A percentile compares a stretch with the other conserved stretches of the same genome.
Conservation (phyloP, 225 moss, liverwort and hornwort species). For the Pseudoscleropodium purum region DNA sequence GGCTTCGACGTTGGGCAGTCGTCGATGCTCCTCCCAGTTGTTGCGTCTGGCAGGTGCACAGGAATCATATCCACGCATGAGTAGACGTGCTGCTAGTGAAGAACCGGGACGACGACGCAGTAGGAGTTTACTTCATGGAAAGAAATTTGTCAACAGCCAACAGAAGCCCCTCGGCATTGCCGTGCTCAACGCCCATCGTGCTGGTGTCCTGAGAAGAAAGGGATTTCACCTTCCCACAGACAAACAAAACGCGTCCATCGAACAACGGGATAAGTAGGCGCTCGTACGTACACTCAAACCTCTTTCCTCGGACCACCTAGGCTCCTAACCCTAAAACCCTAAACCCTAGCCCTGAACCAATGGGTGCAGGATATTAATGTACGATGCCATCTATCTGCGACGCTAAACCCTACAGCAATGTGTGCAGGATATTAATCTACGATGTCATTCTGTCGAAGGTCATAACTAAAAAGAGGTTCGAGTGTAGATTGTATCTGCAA, state of each 20-base stretch:
- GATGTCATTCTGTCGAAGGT: neutral
- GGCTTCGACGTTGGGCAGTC: slow-evolving; percentile 23
- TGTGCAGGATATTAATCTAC: neutral
- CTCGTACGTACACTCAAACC: neutral
- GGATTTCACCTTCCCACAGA: slow-evolving; percentile 37
- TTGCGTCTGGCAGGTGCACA: slow-evolving; percentile 25
- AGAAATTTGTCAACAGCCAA: slow-evolving; percentile 65
- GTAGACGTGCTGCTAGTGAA: neutral
- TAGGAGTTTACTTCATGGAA: slow-evolving; percentile 20
- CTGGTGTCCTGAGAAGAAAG: slow-evolving; percentile 40
- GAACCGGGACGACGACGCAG: neutral
- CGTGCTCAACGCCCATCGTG: slow-evolving; percentile 28
- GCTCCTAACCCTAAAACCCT: neutral
- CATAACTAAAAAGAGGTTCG: neutral
- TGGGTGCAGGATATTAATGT: neutral
- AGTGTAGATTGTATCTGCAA: neutral
- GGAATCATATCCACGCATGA: slow-evolving; percentile 19
- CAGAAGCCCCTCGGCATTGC: slow-evolving; percentile 45
- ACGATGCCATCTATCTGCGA: neutral
- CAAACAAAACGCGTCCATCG: slow-evolving; percentile 15
- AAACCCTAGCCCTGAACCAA: too few relatives aligned
- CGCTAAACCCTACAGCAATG: neutral
- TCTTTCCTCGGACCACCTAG: neutral
- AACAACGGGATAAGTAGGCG: slow-evolving; percentile 12
- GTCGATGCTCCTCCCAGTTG: neutral